Evolutionary conservation across 2,329 filamentous ascomycete genomes (phyloP).

Genomic region (Taxawa tesnikishii): DNA sequence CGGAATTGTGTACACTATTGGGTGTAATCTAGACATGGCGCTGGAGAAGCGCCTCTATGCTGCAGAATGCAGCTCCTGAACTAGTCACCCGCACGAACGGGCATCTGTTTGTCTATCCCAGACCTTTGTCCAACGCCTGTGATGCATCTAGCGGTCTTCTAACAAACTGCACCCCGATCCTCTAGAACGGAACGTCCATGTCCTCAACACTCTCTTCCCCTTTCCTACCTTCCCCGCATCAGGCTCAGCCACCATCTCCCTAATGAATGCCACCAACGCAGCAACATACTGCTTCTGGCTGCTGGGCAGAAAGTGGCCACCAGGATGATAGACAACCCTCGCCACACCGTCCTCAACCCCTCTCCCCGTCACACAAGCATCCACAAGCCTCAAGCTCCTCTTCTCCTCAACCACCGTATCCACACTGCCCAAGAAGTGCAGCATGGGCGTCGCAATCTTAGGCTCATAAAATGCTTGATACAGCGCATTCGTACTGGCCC

Average conservation of each 20-base stretch:
- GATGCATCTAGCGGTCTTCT: no score
- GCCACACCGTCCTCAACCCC: slow-evolving; percentile 22
- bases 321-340: slow-evolving; percentile 61
- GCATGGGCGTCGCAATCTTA: slow-evolving; percentile 59
- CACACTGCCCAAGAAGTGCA: slow-evolving; percentile 73
- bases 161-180: no score
- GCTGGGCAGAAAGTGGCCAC: slow-evolving; percentile 77
- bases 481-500: slow-evolving; percentile 43
- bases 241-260: slow-evolving; percentile 33
- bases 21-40: background rate
- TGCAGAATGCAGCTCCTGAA: no score
- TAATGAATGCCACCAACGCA: slow-evolving; percentile 62
- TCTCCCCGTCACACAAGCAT: slow-evolving; percentile 44
- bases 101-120: no score
- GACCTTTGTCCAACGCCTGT: no score
- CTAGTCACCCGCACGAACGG: no score
- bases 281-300: slow-evolving; percentile 68
- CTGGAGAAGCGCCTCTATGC: no score
- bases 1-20: background rate
- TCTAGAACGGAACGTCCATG: slow-evolving; percentile 56
- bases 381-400: slow-evolving; percentile 54
- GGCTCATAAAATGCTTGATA: slow-evolving; percentile 65
- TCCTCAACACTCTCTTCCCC: slow-evolving; percentile 49
- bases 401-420: slow-evolving; percentile 81
- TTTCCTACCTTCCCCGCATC: slow-evolving; percentile 17